phyloP scores from a whole-genome alignment of 306 rosid genomes.

The Citrullus colocynthis region DNA sequence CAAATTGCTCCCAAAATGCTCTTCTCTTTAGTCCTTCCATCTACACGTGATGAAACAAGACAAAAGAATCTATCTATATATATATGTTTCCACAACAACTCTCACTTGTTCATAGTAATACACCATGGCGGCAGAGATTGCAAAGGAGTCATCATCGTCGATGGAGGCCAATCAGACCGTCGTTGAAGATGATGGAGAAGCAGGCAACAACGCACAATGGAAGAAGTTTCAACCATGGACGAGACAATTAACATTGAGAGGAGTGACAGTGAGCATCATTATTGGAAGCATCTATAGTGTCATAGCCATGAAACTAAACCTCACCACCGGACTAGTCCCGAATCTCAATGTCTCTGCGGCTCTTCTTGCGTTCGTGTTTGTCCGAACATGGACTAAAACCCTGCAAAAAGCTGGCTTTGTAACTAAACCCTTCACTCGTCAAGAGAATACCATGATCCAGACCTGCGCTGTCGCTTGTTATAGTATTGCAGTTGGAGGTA shows the following conservation, averaged over 20 bases:
- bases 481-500: constrained; percentile 77
- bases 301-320: constrained; percentile 82
- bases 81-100: background rate
- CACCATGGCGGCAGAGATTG: constrained; percentile 14
- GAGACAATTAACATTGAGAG: constrained; percentile 62
- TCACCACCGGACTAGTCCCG: constrained; percentile 78
- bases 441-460: constrained; percentile 88
- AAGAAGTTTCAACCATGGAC: constrained; percentile 40
- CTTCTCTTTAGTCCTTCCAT: background rate
- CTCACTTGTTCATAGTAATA: background rate
- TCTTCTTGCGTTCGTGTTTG: constrained; percentile 57
- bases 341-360: constrained; percentile 84
- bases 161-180: constrained; percentile 2
- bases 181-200: background rate
- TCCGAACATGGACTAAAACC: constrained; percentile 60
- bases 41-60: background rate
- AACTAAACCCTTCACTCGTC: constrained; percentile 72
- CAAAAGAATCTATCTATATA: background rate
- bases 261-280: constrained; percentile 53
- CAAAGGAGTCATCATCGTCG: background rate
- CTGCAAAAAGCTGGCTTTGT: constrained; percentile 44
- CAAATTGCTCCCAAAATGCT: background rate
- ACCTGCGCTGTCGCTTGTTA: constrained; percentile 88
- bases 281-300: constrained; percentile 60
- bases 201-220: background rate